phyloP scores from a whole-genome alignment of 202 grass and related monocot genomes.

The Hordeum pubiflorum region DNA sequence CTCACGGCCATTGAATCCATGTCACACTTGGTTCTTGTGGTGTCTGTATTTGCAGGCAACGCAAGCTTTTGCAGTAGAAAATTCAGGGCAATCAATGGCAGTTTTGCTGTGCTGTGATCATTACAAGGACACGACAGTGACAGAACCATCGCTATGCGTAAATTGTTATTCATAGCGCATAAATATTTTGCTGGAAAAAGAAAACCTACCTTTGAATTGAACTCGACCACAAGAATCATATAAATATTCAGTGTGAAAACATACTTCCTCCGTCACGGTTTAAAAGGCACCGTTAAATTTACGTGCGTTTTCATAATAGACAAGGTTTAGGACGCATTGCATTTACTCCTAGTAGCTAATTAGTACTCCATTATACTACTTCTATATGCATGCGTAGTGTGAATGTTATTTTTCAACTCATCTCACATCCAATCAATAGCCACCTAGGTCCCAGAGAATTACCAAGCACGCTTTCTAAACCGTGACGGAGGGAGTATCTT shows the following conservation, averaged over 20 bases:
- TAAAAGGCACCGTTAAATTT: no score
- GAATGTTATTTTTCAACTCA: no score
- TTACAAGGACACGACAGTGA: not conserved
- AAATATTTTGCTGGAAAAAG: not conserved
- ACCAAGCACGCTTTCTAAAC: no score
- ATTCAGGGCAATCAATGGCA: not conserved
- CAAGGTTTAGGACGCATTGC: no score
- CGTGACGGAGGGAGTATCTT: no score
- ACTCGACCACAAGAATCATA: not conserved
- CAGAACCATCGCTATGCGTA: not conserved
- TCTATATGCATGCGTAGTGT: no score
- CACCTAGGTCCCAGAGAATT: no score
- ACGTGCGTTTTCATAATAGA: no score
- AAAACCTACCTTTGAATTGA: not conserved
- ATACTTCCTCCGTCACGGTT: no score
- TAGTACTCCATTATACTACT: no score
- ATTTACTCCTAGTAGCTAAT: no score
- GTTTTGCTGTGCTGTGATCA: not conserved
- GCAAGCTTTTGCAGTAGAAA: not conserved
- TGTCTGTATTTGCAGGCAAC: constrained; percentile 13
- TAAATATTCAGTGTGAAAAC: not conserved
- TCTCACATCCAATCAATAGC: no score
- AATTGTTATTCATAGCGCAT: not conserved
- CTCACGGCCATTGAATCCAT: constrained; percentile 15
- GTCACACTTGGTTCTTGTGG: constrained; percentile 12